Base-by-base conservation (phyloP, 2,329 filamentous ascomycete species). In the Sporothrix globosa region DNA sequence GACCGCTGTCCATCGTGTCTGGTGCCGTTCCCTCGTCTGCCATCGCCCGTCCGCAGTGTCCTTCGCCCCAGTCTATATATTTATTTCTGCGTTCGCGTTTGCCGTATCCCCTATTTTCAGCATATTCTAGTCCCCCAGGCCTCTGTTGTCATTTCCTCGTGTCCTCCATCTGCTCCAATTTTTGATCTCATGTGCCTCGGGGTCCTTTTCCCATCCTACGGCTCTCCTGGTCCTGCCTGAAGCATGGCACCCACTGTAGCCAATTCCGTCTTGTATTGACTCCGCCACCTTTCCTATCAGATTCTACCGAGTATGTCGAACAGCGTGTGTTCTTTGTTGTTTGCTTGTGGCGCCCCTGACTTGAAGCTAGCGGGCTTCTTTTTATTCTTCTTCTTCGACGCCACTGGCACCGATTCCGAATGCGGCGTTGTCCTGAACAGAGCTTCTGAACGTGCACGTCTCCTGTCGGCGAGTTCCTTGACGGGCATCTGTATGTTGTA, bases 41-140 rank as follows among this genome's bases (percentile, higher is more conserved):
- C 60, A 63, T 48, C 58, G 58, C 58, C 34, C 39, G 10, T 61
- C 58, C 21, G 19, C 10, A 46, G 39, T 7, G 24, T 41, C 56
- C 56, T 60, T 60, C 39, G 39, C 24, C 34, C 34, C 34, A 34
- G 34, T 34, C 34, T 34, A 4, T 34, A 34, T 4, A 27, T 27
- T 27, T 27, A 27, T 34, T 34, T 34, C 7, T 34, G 34, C 34
- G 4, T 39, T n/a, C 30, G 21, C 56, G 34, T 61, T 21, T 24
- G 56, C 56, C 34, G 56, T 44, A 61, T 61, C 34, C 56, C 30
- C 56, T 61, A 34, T 58, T 39, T 58, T 17, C 54, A 27, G 54
- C 14, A 58, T 39, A n/a, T 58, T 13, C 6, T 17, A 14, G 14
- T 34, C 27, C 9, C 27, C 19, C 14, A 19, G 27, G 53, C 53